phyloP scores from a whole-genome alignment of 306 rosid genomes.

The Argentina anserina region DNA sequence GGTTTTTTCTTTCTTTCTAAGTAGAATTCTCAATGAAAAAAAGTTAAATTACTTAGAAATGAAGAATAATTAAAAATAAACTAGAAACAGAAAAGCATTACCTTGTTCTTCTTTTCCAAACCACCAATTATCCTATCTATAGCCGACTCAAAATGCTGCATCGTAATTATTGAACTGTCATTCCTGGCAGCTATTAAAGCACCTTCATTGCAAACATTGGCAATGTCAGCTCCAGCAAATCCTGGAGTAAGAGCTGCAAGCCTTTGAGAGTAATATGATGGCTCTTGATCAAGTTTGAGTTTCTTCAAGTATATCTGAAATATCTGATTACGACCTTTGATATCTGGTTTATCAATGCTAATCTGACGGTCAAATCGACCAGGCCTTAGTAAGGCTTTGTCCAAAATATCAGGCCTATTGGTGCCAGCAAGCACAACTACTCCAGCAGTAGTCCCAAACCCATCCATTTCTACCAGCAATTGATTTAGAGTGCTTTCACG shows the following conservation, averaged over 20 bases:
- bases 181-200: slow-evolving; percentile 91
- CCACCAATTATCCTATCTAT: slow-evolving; percentile 96
- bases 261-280: slow-evolving; percentile 81
- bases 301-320: slow-evolving; percentile 79
- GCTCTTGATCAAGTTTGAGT: slow-evolving; percentile 81
- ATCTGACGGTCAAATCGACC: slow-evolving; percentile 94
- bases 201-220: slow-evolving; percentile 96
- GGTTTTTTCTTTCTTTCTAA: neutral
- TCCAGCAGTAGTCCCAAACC: slow-evolving; percentile 91
- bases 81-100: slow-evolving; percentile 15
- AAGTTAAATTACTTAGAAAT: neutral
- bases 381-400: slow-evolving; percentile 88
- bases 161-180: slow-evolving; percentile 54
- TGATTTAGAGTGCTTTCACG: slow-evolving; percentile 97
- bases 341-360: slow-evolving; percentile 76
- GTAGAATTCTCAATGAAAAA: neutral
- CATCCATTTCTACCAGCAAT: slow-evolving; percentile 97
- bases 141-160: slow-evolving; percentile 85
- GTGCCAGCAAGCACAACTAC: slow-evolving; percentile 99
- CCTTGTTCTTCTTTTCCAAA: slow-evolving; percentile 97
- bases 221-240: slow-evolving; percentile 99
- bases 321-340: slow-evolving; percentile 85
- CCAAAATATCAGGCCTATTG: slow-evolving; percentile 93
- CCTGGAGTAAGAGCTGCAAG: slow-evolving; percentile 99
- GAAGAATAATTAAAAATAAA: neutral